These are phyloP conservation scores for Hanseniaspora nectarophila DNA, from an alignment of 805 yeast species.

Conservation along the genomic window DNA sequence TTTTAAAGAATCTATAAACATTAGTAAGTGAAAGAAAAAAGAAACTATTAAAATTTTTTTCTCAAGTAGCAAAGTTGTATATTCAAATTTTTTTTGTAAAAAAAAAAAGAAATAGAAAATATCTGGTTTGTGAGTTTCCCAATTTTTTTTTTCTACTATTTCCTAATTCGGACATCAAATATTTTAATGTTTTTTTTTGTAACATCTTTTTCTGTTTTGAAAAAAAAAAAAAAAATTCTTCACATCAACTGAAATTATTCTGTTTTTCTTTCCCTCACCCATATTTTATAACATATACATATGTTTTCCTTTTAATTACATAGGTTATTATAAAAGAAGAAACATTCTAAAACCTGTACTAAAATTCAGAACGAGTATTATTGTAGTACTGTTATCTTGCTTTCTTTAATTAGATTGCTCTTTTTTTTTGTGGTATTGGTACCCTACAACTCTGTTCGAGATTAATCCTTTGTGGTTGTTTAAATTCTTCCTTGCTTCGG, in stretches of 20 bases:
- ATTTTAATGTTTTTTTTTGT: not conserved
- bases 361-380: constrained; percentile 17
- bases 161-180: not conserved
- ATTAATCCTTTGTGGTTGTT: constrained; percentile 13
- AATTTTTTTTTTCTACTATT: too few species aligned
- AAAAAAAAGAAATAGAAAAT: too few species aligned
- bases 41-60: not conserved
- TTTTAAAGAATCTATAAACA: not conserved
- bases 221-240: not conserved
- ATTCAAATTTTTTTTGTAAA: not conserved
- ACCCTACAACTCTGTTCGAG: constrained; percentile 17
- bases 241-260: too few species aligned
- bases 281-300: too few species aligned
- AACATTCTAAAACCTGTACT: constrained; percentile 11
- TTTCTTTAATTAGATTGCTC: not conserved
- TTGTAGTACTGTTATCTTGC: constrained; percentile 15
- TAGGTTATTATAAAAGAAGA: not conserved
- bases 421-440: constrained; percentile 9
- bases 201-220: not conserved
- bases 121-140: too few species aligned
- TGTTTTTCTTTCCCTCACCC: too few species aligned
- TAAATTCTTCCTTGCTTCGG: constrained; percentile 8
- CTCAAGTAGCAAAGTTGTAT: too few species aligned
- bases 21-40: not conserved
- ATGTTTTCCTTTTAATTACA: too few species aligned